Conservation (phyloP, 1,284 basidiomycete species). For the Lignosus rhinocerotis region DNA sequence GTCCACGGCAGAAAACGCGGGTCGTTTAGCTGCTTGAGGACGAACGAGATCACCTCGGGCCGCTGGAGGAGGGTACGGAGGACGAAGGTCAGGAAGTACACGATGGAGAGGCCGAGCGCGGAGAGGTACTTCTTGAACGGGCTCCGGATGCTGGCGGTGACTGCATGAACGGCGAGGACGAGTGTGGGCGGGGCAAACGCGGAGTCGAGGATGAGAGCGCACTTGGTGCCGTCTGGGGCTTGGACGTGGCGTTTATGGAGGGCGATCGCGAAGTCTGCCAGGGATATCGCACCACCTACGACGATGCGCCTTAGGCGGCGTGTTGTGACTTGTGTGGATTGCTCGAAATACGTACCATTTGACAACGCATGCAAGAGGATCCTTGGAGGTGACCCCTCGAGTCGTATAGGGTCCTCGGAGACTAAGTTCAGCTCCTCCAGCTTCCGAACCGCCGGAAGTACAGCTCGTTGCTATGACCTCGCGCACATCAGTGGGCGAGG, state of each 20-base stretch:
- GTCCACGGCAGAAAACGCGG: constrained; percentile 48
- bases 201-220: constrained; percentile 16
- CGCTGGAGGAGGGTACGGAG: constrained; percentile 12
- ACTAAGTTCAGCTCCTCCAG: background rate
- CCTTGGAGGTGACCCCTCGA: background rate
- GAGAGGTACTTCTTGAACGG: constrained; percentile 29
- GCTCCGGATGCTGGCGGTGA: constrained; percentile 41
- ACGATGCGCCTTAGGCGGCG: background rate
- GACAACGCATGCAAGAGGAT: constrained; percentile 13
- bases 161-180: constrained; percentile 34
- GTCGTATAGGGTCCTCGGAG: background rate
- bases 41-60: constrained; percentile 21
- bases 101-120: constrained; percentile 25
- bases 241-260: background rate
- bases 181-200: constrained; percentile 2
- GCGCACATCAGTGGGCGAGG: background rate
- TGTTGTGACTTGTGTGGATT: background rate
- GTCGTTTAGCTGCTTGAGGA: constrained; percentile 36
- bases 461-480: background rate
- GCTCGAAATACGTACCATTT: constrained; percentile 7
- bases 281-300: constrained; percentile 9
- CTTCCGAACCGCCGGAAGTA: background rate
- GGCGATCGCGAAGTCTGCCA: constrained; percentile 2
- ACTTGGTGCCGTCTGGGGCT: constrained; percentile 1
- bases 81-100: constrained; percentile 25